Conservation (phyloP, 768 basidiomycete species). For the Phylloporus scabripes region DNA sequence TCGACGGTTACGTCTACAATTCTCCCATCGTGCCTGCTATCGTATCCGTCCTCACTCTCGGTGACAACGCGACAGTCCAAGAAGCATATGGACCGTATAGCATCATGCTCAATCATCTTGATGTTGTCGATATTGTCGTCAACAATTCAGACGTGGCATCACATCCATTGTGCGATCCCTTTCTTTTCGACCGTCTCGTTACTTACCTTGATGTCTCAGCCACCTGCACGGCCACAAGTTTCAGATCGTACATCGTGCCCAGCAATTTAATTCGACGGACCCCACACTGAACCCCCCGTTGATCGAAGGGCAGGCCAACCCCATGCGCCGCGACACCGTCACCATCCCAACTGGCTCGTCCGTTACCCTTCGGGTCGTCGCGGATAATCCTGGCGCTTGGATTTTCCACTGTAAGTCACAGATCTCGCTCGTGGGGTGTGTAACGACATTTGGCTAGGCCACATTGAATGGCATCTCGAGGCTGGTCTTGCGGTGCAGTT, state of each 20-base stretch:
- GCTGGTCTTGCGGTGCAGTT: constrained; percentile 81
- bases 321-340: constrained; percentile 88
- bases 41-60: constrained; percentile 73
- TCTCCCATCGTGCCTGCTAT: constrained; percentile 66
- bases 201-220: not conserved
- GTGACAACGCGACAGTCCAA: constrained; percentile 58
- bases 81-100: constrained; percentile 76
- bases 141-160: constrained; percentile 68
- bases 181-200: not conserved
- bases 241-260: not conserved
- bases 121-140: constrained; percentile 73
- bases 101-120: constrained; percentile 68
- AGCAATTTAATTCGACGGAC: constrained; percentile 68
- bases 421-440: not conserved
- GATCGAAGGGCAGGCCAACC: constrained; percentile 75
- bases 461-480: constrained; percentile 57
- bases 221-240: not conserved
- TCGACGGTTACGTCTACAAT: constrained; percentile 67
- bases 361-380: constrained; percentile 70
- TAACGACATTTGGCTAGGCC: not conserved
- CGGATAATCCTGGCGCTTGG: constrained; percentile 94
- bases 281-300: constrained; percentile 75
- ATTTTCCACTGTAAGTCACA: constrained; percentile 65
- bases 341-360: constrained; percentile 63
- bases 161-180: constrained; percentile 70